Evolutionary conservation across 208 protist species (phyloP), one percentile per base, ranked within the genome.

Genomic region (Blastocrithidia nonstop): DNA sequence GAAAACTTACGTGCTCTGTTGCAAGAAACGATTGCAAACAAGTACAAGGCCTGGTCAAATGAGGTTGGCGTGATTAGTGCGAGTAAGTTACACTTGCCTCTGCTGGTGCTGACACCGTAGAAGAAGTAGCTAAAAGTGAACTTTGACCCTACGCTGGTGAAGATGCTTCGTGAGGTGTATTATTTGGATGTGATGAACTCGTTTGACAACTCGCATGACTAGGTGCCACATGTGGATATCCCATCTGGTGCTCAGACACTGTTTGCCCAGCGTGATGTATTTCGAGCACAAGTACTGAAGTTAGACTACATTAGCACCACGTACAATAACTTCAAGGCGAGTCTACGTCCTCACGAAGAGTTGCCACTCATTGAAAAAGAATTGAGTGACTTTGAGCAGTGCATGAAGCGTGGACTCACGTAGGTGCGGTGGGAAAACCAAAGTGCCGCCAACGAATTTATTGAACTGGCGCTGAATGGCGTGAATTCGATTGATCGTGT

Each of bases 81-180:
- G n/a, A 78, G 95, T 33, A 98, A 97, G 58, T 71, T 98, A 19
- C 92, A 95, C 45, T 66, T 95, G 62, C 79, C 85, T 7, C 63
- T 98, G 17, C 70, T 98, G 21, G 32, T 51, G 27, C 55, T 79
- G 55, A 66, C 75, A 55, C 41, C 44, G 19, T 54, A 56, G 22
- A 72, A 70, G 27, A 50, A 66, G 20, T 45, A 48, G 11, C 54
- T 97, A 9, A 45, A 55, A 13, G 94, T 98, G 35, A 98, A 98
- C 68, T 97, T 98, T 59, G 95, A 98, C 59, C 55, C 87, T n/a
- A 71, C 72, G 3, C 77, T 98, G 11, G 87, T 96, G 17, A 82
- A 88, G 50, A 88, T 96, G 37, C 70, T 98, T 33, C 78, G 88
- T 40, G 96, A 98, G 65, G 88, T 97, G 26, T 95, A 95, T 60